Percentiles rank a stretch among this genome's conserved stretches.
Conservation (phyloP, 306 rosid species). For the Vigna angularis region DNA sequence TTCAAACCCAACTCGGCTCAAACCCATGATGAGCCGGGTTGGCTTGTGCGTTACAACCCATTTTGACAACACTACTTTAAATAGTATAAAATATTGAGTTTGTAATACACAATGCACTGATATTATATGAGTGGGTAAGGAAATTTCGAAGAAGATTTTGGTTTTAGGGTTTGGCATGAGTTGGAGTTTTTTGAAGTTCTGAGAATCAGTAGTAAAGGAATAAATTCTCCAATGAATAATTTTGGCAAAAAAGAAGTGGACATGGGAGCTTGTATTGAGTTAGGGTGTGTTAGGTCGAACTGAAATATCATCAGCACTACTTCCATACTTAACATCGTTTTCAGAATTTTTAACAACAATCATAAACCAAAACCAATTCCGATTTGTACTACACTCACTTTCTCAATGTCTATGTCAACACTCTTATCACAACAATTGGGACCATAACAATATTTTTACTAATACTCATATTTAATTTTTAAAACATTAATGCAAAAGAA, state of each 20-base stretch:
- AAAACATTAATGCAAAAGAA: no score
- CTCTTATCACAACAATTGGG: not conserved
- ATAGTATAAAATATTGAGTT: no score
- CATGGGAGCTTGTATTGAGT: not conserved
- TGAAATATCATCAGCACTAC: not conserved
- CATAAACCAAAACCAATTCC: slow-evolving; percentile 11
- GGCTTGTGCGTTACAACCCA: no score
- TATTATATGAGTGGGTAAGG: not conserved
- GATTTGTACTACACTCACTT: not conserved
- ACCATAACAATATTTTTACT: not conserved
- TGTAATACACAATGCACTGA: no score
- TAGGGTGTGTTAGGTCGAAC: slow-evolving; percentile 2
- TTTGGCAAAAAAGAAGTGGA: not conserved
- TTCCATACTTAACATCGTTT: not conserved
- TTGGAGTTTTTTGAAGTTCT: not conserved
- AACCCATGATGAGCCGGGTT: no score
- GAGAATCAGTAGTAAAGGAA: not conserved
- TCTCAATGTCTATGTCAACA: slow-evolving; percentile 20
- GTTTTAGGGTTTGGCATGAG: not conserved
- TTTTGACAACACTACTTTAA: no score
- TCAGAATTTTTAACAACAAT: not conserved
- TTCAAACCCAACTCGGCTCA: no score
- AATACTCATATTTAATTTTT: no score
- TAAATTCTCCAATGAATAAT: not conserved
- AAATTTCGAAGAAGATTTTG: not conserved